Conservation (phyloP, 176 grass and related monocot genomes). For the Rhynchospora breviuscula region DNA sequence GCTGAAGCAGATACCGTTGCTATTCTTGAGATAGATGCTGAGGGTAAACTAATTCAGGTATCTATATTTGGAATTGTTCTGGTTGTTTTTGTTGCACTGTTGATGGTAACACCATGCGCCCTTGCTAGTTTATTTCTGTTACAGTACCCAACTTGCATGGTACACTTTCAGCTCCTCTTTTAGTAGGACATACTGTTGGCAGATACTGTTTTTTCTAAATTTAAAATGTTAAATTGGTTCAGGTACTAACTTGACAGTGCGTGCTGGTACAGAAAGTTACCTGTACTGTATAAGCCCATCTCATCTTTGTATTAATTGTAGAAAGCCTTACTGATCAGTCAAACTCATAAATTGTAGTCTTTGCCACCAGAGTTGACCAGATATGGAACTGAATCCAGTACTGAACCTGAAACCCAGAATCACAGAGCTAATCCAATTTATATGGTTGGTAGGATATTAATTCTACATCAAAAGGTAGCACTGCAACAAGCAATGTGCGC, state of each 20-base stretch:
- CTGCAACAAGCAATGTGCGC: constrained; percentile 55
- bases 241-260: neutral
- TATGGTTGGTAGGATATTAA: constrained; percentile 53
- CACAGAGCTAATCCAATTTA: neutral
- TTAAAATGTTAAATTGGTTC: neutral
- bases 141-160: neutral
- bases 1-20: constrained; percentile 53
- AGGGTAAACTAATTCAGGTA: constrained; percentile 65
- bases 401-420: neutral
- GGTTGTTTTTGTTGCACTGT: constrained; percentile 10
- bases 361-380: neutral
- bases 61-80: neutral
- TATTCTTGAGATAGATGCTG: constrained; percentile 50
- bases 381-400: neutral
- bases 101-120: neutral
- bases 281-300: neutral
- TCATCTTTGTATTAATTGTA: neutral
- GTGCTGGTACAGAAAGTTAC: neutral
- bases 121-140: constrained; percentile 3
- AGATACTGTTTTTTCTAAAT: neutral
- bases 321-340: neutral
- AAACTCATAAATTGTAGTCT: neutral
- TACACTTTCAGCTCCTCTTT: neutral
- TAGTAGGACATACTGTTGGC: neutral
- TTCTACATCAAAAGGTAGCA: constrained; percentile 37